phyloP scores from a whole-genome alignment of 345 rosid species.

The Gossypium anomalum region DNA sequence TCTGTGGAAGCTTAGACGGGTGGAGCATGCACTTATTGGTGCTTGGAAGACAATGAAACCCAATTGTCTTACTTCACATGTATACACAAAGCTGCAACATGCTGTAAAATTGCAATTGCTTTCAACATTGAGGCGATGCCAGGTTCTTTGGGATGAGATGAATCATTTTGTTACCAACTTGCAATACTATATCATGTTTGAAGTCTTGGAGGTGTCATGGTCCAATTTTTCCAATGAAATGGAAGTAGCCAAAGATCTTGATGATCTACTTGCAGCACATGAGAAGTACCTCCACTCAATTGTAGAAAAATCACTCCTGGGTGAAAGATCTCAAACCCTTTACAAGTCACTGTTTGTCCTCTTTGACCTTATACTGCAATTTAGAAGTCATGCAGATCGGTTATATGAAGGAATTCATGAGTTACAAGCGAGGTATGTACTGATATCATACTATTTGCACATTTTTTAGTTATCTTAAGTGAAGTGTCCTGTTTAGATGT shows the following conservation, averaged over 20 bases:
- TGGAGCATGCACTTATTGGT: conserved; percentile 95
- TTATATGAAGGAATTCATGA: conserved; percentile 84
- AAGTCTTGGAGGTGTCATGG: conserved; percentile 97
- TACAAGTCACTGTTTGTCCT: conserved; percentile 69
- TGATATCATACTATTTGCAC: background rate
- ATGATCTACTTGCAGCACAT: conserved; percentile 93
- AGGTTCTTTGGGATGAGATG: conserved; percentile 96
- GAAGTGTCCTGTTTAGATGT: background rate
- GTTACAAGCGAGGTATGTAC: conserved; percentile 75
- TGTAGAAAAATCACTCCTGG: conserved; percentile 84
- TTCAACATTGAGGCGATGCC: conserved; percentile 83
- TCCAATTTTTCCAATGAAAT: conserved; percentile 82
- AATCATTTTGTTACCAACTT: conserved; percentile 94
- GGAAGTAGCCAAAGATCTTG: conserved; percentile 92
- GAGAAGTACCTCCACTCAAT: conserved; percentile 86
- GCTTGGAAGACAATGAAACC: conserved; percentile 99
- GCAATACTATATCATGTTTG: conserved; percentile 98
- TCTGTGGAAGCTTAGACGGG: conserved; percentile 92
- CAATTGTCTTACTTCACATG: conserved; percentile 77
- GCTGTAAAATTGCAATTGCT: conserved; percentile 73
- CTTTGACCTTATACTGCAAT: conserved; percentile 82
- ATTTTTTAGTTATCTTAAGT: background rate
- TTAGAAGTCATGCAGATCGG: conserved; percentile 87
- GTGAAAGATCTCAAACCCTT: conserved; percentile 82
- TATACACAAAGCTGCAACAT: conserved; percentile 65